Percentiles rank a stretch among this genome's conserved stretches.
phyloP scores from a whole-genome alignment of 1,139 yeast species.

The Blastobotrys capitulatus region DNA sequence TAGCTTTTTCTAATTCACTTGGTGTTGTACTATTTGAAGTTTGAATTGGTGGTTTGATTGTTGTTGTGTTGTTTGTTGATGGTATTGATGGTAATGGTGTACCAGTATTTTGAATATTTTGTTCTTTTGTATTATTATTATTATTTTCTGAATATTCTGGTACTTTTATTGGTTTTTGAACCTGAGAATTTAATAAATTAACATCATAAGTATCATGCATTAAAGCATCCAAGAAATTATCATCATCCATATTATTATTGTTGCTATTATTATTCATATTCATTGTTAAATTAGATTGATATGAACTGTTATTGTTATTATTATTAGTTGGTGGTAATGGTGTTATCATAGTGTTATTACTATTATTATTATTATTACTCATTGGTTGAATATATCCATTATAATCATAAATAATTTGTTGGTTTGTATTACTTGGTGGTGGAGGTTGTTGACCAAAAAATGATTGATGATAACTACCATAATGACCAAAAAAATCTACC shows the following conservation, averaged over 20 bases:
- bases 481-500: slow-evolving; percentile 26
- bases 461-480: slow-evolving; percentile 12
- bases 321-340: background rate
- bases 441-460: slow-evolving; percentile 1
- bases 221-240: background rate
- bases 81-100: background rate
- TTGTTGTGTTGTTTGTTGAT: background rate
- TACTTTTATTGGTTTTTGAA: too few relatives aligned
- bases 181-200: too few relatives aligned
- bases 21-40: background rate
- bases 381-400: background rate
- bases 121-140: too few relatives aligned
- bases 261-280: slow-evolving; percentile 6
- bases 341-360: background rate
- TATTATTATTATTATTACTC: background rate
- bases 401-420: background rate
- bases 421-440: background rate
- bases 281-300: too few relatives aligned
- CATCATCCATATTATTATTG: background rate
- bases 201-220: background rate
- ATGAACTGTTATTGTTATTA: slow-evolving; percentile 1
- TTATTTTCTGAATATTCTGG: too few relatives aligned
- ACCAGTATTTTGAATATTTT: background rate
- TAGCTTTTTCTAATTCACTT: background rate
- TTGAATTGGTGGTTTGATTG: background rate